phyloP scores from a whole-genome alignment of 495 filamentous ascomycete species.

The Hypoxylon lenormandii region DNA sequence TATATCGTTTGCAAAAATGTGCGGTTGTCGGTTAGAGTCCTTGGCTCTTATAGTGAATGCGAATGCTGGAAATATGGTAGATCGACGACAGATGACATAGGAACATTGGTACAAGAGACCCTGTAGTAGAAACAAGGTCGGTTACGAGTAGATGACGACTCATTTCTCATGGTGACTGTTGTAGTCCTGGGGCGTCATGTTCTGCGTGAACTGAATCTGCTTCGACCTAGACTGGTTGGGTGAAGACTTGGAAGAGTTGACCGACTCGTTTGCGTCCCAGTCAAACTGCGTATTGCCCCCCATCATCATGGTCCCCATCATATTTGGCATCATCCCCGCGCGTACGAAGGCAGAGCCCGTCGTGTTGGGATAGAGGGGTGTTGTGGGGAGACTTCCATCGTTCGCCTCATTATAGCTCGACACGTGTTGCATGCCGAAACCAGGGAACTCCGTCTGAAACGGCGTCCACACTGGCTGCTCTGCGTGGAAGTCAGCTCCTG shows the following conservation, averaged over 20 bases:
- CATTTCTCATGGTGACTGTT: constrained; percentile 38
- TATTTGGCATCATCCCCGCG: constrained; percentile 25
- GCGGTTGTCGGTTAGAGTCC: not conserved
- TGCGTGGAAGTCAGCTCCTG: constrained; percentile 50
- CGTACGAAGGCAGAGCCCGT: constrained; percentile 53
- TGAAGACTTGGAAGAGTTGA: constrained; percentile 58
- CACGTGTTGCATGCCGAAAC: constrained; percentile 55
- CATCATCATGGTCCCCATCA: constrained; percentile 26
- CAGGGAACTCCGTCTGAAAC: constrained; percentile 60
- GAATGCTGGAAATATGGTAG: constrained; percentile 36
- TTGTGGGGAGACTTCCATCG: constrained; percentile 56
- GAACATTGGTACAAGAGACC: constrained; percentile 44
- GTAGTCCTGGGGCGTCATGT: constrained; percentile 63
- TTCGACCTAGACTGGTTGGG: constrained; percentile 56
- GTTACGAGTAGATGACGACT: constrained; percentile 3
- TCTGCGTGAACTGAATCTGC: constrained; percentile 64
- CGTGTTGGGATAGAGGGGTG: constrained; percentile 57
- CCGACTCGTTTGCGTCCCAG: constrained; percentile 57
- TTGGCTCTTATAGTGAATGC: constrained; percentile 22
- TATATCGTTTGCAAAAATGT: constrained; percentile 18
- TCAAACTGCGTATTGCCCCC: constrained; percentile 56
- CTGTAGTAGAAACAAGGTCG: constrained; percentile 5
- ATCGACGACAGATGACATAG: constrained; percentile 25
- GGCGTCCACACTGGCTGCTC: constrained; percentile 61
- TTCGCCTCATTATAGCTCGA: constrained; percentile 55